Evolutionary conservation across 352 stramenopile species (phyloP).

Genomic region (Phytophthora rubi): DNA sequence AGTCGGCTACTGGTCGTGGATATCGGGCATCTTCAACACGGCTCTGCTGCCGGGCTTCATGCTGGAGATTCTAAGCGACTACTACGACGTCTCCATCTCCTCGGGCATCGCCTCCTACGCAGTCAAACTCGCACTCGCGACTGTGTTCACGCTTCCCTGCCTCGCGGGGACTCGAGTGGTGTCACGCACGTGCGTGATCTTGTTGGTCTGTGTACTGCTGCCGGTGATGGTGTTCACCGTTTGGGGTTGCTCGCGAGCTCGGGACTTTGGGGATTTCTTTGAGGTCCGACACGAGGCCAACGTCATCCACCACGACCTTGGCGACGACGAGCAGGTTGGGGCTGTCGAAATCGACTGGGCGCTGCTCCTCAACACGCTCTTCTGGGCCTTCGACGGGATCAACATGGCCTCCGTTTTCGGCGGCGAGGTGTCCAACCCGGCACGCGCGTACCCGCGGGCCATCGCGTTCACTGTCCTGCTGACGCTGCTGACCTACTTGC

Average conservation of each 20-base stretch:
- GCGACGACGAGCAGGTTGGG: slow-evolving; percentile 70
- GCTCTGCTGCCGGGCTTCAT: slow-evolving; percentile 55
- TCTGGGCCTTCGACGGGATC: slow-evolving; percentile 95
- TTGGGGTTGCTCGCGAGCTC: slow-evolving; percentile 44
- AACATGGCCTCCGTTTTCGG: slow-evolving; percentile 88
- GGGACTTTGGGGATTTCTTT: slow-evolving; percentile 89
- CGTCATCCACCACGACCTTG: slow-evolving; percentile 28
- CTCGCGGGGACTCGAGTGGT: slow-evolving; percentile 46
- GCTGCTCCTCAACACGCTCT: slow-evolving; percentile 92
- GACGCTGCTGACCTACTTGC: slow-evolving; percentile 39
- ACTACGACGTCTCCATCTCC: slow-evolving; percentile 36
- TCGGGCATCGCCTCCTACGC: slow-evolving; percentile 36
- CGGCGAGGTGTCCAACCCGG: slow-evolving; percentile 86
- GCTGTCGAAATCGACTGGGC: slow-evolving; percentile 61
- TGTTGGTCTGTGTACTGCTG: slow-evolving; percentile 54
- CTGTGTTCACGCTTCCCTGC: slow-evolving; percentile 43
- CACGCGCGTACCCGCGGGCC: slow-evolving; percentile 64
- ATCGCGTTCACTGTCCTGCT: slow-evolving; percentile 37
- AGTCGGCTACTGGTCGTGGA: slow-evolving; percentile 85
- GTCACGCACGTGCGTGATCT: slow-evolving; percentile 31
- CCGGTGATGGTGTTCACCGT: slow-evolving; percentile 87
- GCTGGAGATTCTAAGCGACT: slow-evolving; percentile 45
- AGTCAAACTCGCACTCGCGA: slow-evolving; percentile 39
- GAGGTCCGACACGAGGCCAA: slow-evolving; percentile 76
- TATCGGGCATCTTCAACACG: slow-evolving; percentile 64